Percentiles rank a stretch among this genome's conserved stretches.
phyloP scores from a whole-genome alignment of 108 stramenopile species.

The Cyclostephanos invisitatus region DNA sequence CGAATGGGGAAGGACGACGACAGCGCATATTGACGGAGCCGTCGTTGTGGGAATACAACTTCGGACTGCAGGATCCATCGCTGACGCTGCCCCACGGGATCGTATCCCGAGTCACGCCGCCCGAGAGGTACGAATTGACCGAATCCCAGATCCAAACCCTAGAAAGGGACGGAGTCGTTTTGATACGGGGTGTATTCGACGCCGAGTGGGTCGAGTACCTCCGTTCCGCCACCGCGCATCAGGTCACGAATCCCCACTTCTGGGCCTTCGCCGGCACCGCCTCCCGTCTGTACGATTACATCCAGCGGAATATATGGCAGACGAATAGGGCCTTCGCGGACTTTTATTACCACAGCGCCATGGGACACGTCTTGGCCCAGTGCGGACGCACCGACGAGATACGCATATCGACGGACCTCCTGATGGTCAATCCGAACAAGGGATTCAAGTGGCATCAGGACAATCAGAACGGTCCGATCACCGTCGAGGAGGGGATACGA shows the following conservation, averaged over 20 bases:
- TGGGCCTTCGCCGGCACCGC: slow-evolving; percentile 93
- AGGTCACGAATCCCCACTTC: slow-evolving; percentile 86
- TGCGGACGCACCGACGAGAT: slow-evolving; percentile 84
- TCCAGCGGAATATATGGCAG: slow-evolving; percentile 93
- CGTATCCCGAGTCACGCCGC: slow-evolving; percentile 55
- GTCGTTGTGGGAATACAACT: slow-evolving; percentile 89
- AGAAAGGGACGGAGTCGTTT: slow-evolving; percentile 87
- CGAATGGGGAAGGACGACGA: slow-evolving; percentile 12
- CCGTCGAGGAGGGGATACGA: slow-evolving; percentile 82
- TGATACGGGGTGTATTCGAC: slow-evolving; percentile 81
- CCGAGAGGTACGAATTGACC: slow-evolving; percentile 69
- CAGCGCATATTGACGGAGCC: slow-evolving; percentile 82
- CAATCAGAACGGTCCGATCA: slow-evolving; percentile 94
- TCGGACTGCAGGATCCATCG: slow-evolving; percentile 84
- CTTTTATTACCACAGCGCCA: slow-evolving; percentile 90
- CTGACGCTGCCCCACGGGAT: slow-evolving; percentile 79
- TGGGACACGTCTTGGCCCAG: slow-evolving; percentile 85
- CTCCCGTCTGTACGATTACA: slow-evolving; percentile 92
- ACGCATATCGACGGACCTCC: slow-evolving; percentile 85
- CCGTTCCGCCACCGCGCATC: slow-evolving; percentile 71
- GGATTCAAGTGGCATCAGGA: slow-evolving; percentile 97
- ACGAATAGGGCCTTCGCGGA: slow-evolving; percentile 88
- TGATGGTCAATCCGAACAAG: slow-evolving; percentile 96
- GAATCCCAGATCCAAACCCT: slow-evolving; percentile 80
- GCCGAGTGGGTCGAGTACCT: slow-evolving; percentile 88